A percentile compares a stretch with the other conserved stretches of the same genome.
These are phyloP conservation scores for Theileria sp. DNA, from an alignment of 169 alveolate genomes.

Conservation along the genomic window DNA sequence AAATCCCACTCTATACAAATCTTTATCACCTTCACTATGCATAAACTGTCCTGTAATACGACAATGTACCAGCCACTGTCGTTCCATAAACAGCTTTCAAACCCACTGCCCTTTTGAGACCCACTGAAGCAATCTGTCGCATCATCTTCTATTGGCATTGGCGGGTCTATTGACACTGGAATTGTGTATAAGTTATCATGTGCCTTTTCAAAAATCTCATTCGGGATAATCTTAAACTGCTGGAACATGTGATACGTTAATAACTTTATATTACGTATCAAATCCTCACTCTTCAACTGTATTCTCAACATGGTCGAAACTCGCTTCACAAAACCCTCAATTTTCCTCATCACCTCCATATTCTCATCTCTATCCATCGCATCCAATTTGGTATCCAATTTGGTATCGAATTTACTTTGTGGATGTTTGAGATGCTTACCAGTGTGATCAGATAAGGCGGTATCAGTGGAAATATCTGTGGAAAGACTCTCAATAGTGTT, in stretches of 20 bases:
- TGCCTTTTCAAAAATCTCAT: slow-evolving; percentile 31
- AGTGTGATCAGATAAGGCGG: background rate
- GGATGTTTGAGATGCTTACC: no score
- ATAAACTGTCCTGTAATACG: slow-evolving; percentile 76
- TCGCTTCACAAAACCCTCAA: background rate
- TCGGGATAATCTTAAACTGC: slow-evolving; percentile 25
- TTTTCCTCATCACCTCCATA: background rate
- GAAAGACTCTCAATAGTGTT: background rate
- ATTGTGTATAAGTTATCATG: slow-evolving; percentile 53
- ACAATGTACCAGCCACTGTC: slow-evolving; percentile 61
- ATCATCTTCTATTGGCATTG: slow-evolving; percentile 36
- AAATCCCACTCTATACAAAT: slow-evolving; percentile 82
- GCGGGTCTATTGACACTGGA: slow-evolving; percentile 64
- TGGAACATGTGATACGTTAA: slow-evolving; percentile 37
- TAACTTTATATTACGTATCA: background rate
- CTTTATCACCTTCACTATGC: slow-evolving; percentile 77
- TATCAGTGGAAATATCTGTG: background rate
- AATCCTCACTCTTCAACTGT: slow-evolving; percentile 5
- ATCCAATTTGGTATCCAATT: background rate
- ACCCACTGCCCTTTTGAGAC: background rate
- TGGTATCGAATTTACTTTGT: background rate
- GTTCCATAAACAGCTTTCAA: slow-evolving; percentile 53
- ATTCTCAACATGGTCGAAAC: slow-evolving; percentile 10
- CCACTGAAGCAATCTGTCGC: slow-evolving; percentile 2
- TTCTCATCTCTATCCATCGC: background rate